Percentiles rank a stretch among this genome's conserved stretches.
Evolutionary conservation across 257 asterid genomes (phyloP).

Genomic region (Ehretia macrophylla): DNA sequence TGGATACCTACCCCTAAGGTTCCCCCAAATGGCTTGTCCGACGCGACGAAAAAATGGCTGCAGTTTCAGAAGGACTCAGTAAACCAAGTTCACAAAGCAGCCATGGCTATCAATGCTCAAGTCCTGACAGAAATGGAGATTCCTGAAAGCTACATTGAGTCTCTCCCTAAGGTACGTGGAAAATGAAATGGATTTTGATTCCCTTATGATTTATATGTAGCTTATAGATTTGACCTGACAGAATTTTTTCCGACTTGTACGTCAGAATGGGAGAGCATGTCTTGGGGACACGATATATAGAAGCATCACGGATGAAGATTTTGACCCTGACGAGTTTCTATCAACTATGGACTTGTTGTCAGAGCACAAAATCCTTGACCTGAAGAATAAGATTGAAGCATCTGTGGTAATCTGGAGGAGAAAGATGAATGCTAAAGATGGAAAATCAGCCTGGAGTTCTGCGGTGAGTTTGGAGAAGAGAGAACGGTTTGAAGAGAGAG

Average conservation of each 20-base stretch:
- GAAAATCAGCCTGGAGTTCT: constrained; percentile 74
- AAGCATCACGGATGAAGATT: constrained; percentile 69
- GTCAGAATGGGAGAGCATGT: constrained; percentile 79
- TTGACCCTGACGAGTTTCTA: constrained; percentile 65
- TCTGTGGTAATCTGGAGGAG: constrained; percentile 81
- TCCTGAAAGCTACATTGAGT: constrained; percentile 80
- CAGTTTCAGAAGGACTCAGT: constrained; percentile 78
- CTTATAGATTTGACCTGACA: background rate
- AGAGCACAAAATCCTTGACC: constrained; percentile 84
- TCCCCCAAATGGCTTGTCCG: constrained; percentile 67
- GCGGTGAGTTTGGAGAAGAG: constrained; percentile 80
- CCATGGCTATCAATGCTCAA: constrained; percentile 82
- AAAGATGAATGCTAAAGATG: constrained; percentile 76
- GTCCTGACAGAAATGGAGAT: constrained; percentile 71
- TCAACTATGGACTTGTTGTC: constrained; percentile 56
- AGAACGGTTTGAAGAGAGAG: constrained; percentile 79
- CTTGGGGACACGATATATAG: constrained; percentile 81
- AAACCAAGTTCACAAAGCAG: constrained; percentile 84
- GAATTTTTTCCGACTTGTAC: background rate
- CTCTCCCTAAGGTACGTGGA: constrained; percentile 74
- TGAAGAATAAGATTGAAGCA: constrained; percentile 80
- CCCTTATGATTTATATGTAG: background rate
- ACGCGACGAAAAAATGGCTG: constrained; percentile 61
- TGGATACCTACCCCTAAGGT: constrained; percentile 92
- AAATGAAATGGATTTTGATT: background rate